Percentiles rank a stretch among this genome's conserved stretches.
These are phyloP conservation scores for Candida palmyrensis DNA, from an alignment of 805 yeast genomes.

Conservation along the genomic window DNA sequence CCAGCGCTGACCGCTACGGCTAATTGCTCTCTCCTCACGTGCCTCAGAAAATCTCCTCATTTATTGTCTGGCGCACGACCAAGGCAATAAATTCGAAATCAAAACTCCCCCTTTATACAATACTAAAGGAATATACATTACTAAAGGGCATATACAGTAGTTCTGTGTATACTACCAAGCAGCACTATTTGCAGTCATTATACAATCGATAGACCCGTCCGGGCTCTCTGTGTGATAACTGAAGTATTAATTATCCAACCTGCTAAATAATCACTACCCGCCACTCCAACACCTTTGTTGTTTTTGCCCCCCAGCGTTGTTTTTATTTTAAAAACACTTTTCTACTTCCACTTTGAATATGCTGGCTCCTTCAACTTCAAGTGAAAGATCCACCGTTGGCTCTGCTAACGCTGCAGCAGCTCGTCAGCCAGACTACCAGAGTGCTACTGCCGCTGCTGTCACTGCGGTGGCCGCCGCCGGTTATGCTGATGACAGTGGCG, in stretches of 20 bases:
- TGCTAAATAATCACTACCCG: too few relatives aligned
- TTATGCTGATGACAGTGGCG: slow-evolving; percentile 10
- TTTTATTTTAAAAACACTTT: too few relatives aligned
- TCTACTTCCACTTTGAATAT: too few relatives aligned
- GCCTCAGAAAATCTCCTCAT: slow-evolving; percentile 1
- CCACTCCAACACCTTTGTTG: too few relatives aligned
- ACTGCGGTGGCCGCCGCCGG: slow-evolving; percentile 14
- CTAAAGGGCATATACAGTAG: slow-evolving; percentile 6
- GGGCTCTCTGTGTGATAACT: too few relatives aligned
- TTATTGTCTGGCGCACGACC: too few relatives aligned
- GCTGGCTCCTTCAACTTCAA: slow-evolving; percentile 28
- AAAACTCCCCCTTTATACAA: slow-evolving; percentile 6
- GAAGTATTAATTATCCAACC: too few relatives aligned
- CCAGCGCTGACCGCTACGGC: too few relatives aligned
- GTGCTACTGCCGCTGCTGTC: slow-evolving; percentile 8
- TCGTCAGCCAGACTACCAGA: slow-evolving; percentile 7
- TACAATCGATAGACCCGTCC: too few relatives aligned
- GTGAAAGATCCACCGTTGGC: slow-evolving; percentile 20
- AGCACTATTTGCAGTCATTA: slow-evolving; percentile 4
- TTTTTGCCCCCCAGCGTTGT: too few relatives aligned
- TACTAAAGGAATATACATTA: slow-evolving; percentile 6
- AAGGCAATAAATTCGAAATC: too few relatives aligned
- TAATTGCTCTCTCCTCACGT: slow-evolving; percentile 3
- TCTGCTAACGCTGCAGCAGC: slow-evolving; percentile 6
- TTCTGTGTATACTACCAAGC: slow-evolving; percentile 3